These are phyloP conservation scores for Gyrodon lividus DNA, from an alignment of 768 basidiomycete genomes.

Conservation along the genomic window DNA sequence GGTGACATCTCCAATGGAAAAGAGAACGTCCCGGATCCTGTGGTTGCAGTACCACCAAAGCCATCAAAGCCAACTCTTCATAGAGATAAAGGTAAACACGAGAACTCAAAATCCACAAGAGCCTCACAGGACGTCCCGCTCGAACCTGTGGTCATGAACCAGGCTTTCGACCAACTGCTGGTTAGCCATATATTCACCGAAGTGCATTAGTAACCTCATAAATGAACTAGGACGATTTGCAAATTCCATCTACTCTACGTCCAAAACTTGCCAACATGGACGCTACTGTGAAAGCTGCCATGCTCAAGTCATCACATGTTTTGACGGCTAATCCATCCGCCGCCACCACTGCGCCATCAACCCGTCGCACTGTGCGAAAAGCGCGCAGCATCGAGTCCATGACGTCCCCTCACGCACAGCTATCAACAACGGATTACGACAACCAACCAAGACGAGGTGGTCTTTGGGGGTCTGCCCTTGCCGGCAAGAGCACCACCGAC, in stretches of 20 bases:
- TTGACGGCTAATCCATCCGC: constrained; percentile 44
- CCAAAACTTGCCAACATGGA: constrained; percentile 83
- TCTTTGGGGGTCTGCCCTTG: constrained; percentile 25
- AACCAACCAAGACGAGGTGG: constrained; percentile 21
- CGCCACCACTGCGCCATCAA: constrained; percentile 33
- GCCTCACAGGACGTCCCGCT: constrained; percentile 36
- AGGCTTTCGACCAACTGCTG: constrained; percentile 79
- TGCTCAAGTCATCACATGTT: constrained; percentile 83
- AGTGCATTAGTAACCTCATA: neutral
- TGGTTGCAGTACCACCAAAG: constrained; percentile 33
- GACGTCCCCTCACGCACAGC: constrained; percentile 46
- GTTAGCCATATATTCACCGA: constrained; percentile 41
- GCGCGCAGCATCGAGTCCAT: constrained; percentile 75
- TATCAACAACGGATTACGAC: constrained; percentile 40
- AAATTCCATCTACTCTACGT: constrained; percentile 76
- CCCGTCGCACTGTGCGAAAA: constrained; percentile 61
- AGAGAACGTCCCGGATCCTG: constrained; percentile 61
- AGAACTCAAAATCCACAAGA: constrained; percentile 47
- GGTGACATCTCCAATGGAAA: constrained; percentile 55
- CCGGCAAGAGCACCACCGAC: constrained; percentile 32
- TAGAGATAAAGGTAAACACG: constrained; percentile 36
- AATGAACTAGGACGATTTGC: constrained; percentile 72
- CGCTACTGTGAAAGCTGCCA: constrained; percentile 82
- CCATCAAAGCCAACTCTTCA: constrained; percentile 15
- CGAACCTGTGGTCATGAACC: constrained; percentile 47